These are phyloP conservation scores for Globisporangium recalcitrans DNA, from an alignment of 352 stramenopile species.

Conservation along the genomic window DNA sequence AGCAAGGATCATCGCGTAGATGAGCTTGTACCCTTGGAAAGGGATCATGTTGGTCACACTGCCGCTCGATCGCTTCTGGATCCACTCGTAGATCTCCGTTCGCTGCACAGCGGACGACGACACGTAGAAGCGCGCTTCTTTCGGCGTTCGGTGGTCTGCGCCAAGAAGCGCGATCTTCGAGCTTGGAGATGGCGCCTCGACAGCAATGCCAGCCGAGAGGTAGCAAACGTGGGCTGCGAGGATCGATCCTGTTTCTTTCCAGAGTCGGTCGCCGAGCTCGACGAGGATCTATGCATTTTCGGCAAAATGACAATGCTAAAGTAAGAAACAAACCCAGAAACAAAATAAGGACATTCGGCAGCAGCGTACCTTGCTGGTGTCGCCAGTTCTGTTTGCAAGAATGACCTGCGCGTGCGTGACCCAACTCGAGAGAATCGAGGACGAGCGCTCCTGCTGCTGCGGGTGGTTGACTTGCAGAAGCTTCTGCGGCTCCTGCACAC, in stretches of 20 bases:
- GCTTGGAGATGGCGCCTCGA: slow-evolving; percentile 70
- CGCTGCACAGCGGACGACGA: slow-evolving; percentile 69
- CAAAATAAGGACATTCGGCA: no score
- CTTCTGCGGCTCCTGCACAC: slow-evolving; percentile 76
- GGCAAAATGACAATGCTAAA: neutral
- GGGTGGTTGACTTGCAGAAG: slow-evolving; percentile 40
- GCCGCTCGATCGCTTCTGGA: slow-evolving; percentile 57
- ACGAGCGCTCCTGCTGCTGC: slow-evolving; percentile 21
- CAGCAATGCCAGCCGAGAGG: slow-evolving; percentile 55
- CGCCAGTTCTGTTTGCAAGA: slow-evolving; percentile 69
- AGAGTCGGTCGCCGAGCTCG: slow-evolving; percentile 78
- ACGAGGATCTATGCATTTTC: slow-evolving; percentile 47
- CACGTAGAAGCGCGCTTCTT: slow-evolving; percentile 80
- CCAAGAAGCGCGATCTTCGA: slow-evolving; percentile 82
- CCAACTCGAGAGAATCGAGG: slow-evolving; percentile 66
- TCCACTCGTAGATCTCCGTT: slow-evolving; percentile 85
- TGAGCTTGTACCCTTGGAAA: slow-evolving; percentile 88
- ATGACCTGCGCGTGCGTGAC: slow-evolving; percentile 78
- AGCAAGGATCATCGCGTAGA: slow-evolving; percentile 82
- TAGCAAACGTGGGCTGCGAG: slow-evolving; percentile 80
- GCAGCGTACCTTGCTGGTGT: slow-evolving; percentile 62
- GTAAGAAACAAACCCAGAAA: no score
- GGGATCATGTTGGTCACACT: slow-evolving; percentile 63
- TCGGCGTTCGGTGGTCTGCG: slow-evolving; percentile 61
- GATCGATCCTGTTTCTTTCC: slow-evolving; percentile 59